Evolutionary conservation across 768 basidiomycete species (phyloP).

Genomic region (Lactarius tabidus): DNA sequence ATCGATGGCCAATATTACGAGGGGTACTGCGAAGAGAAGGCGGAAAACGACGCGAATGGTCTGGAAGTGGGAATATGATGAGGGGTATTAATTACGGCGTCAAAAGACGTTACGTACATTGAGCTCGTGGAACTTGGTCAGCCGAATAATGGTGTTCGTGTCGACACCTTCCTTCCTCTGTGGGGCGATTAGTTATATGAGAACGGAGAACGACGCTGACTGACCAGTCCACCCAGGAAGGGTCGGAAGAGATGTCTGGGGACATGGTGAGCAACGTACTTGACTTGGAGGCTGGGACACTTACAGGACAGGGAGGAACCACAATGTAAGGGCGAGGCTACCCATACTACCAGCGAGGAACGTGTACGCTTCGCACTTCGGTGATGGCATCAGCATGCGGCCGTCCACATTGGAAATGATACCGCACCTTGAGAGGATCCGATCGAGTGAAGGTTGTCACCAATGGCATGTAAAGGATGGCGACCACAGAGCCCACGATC

Average conservation of each 20-base stretch:
- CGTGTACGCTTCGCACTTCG: constrained; percentile 66
- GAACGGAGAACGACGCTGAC: constrained; percentile 25
- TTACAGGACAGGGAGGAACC: constrained; percentile 70
- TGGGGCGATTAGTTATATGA: background rate
- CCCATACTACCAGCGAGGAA: constrained; percentile 68
- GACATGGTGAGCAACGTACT: constrained; percentile 5
- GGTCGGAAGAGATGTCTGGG: constrained; percentile 59
- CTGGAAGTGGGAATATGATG: constrained; percentile 35
- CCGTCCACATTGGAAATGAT: background rate
- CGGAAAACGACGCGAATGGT: constrained; percentile 69
- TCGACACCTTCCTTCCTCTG: constrained; percentile 65
- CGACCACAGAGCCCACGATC: constrained; percentile 58
- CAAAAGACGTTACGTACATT: constrained; percentile 50
- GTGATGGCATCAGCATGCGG: background rate
- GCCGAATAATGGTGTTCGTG: constrained; percentile 56
- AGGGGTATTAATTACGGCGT: too few species aligned
- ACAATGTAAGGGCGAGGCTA: constrained; percentile 64
- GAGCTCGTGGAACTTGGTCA: constrained; percentile 78
- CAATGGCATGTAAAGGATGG: constrained; percentile 64
- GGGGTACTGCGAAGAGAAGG: constrained; percentile 62
- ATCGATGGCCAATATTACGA: constrained; percentile 64
- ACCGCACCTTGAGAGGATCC: constrained; percentile 53
- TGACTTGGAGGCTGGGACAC: constrained; percentile 14
- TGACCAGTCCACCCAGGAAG: constrained; percentile 58
- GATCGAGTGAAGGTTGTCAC: constrained; percentile 59